Conservation (phyloP, 192 early-diverging fungal genomes). For the Allomyces javanicus region DNA sequence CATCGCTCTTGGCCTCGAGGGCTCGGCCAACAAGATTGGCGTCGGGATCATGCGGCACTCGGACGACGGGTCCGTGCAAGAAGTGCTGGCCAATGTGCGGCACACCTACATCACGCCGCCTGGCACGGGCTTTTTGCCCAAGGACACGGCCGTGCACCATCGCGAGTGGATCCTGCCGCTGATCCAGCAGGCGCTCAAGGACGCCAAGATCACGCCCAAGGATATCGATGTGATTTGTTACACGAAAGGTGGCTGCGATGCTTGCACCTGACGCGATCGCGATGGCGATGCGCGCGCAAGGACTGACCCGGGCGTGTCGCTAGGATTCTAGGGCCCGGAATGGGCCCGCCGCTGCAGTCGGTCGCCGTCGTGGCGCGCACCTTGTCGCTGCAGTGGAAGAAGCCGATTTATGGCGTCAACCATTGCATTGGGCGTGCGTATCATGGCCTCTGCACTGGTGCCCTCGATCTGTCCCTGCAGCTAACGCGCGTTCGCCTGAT, state of each 20-base stretch:
- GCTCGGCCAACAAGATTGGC: constrained; percentile 93
- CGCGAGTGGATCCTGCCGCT: constrained; percentile 52
- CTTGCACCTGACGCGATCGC: neutral
- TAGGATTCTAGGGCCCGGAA: constrained; percentile 58
- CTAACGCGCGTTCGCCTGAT: neutral
- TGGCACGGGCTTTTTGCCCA: constrained; percentile 85
- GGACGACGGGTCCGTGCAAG: constrained; percentile 5
- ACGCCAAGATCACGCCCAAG: constrained; percentile 45
- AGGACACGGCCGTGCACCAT: constrained; percentile 88
- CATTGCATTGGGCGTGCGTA: constrained; percentile 83
- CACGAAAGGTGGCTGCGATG: constrained; percentile 48
- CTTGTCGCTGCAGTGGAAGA: constrained; percentile 71
- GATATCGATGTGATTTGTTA: constrained; percentile 87
- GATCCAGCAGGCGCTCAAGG: constrained; percentile 49
- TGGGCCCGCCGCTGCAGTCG: constrained; percentile 84
- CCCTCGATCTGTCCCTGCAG: neutral
- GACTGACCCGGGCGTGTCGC: neutral
- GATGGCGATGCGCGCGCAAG: neutral
- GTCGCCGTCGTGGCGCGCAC: constrained; percentile 87
- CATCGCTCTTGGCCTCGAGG: constrained; percentile 53
- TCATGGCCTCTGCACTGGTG: neutral
- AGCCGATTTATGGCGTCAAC: constrained; percentile 86
- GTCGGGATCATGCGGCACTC: constrained; percentile 76
- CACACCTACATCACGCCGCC: constrained; percentile 92
- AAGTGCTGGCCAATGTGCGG: constrained; percentile 70